Conservation (phyloP, 2,329 filamentous ascomycete species). For the Penicillium rolfsii region DNA sequence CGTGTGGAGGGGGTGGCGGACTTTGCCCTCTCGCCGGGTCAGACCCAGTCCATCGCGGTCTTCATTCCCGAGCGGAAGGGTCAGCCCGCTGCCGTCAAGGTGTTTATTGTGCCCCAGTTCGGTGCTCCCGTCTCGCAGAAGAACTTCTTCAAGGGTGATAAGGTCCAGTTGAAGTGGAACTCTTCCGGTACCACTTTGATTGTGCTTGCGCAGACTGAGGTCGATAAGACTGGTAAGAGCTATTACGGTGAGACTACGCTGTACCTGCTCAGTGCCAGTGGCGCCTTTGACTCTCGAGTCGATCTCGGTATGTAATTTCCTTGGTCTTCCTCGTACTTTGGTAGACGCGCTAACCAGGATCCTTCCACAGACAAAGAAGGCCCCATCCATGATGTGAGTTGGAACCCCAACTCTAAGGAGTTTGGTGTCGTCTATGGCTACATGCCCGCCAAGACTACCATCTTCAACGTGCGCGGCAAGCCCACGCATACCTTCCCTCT, state of each 20-base stretch:
- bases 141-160: slow-evolving; percentile 99
- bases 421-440: slow-evolving; percentile 98
- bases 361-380: slow-evolving; percentile 79
- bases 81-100: slow-evolving; percentile 89
- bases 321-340: background rate
- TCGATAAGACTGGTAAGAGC: slow-evolving; percentile 97
- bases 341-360: slow-evolving; percentile 8
- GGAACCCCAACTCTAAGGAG: slow-evolving; percentile 96
- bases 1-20: slow-evolving; percentile 86
- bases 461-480: slow-evolving; percentile 89
- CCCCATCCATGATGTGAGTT: slow-evolving; percentile 96
- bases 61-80: slow-evolving; percentile 97
- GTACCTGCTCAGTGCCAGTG: slow-evolving; percentile 90
- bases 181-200: slow-evolving; percentile 85
- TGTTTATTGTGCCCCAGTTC: slow-evolving; percentile 92
- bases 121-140: slow-evolving; percentile 84
- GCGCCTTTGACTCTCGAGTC: slow-evolving; percentile 88
- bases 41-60: slow-evolving; percentile 88
- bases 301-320: slow-evolving; percentile 61
- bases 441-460: slow-evolving; percentile 98
- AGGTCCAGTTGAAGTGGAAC: slow-evolving; percentile 99
- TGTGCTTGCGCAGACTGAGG: slow-evolving; percentile 94
- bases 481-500: slow-evolving; percentile 84
- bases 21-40: slow-evolving; percentile 86
- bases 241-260: slow-evolving; percentile 99